phyloP scores from a whole-genome alignment of 1,139 yeast species.

The Candida sp. region DNA sequence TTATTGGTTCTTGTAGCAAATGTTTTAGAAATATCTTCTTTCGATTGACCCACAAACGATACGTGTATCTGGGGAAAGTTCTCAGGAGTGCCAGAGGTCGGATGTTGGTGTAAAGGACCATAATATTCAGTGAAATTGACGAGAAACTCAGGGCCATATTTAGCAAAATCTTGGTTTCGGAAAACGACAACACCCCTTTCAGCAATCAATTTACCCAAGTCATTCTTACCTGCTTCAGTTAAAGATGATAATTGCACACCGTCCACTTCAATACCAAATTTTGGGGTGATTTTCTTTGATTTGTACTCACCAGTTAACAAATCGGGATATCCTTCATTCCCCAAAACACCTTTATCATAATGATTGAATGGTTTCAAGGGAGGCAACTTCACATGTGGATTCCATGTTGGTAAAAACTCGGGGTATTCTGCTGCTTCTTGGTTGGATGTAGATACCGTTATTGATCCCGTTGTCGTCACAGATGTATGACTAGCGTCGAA shows the following conservation, averaged over 20 bases:
- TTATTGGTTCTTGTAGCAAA: constrained; percentile 23
- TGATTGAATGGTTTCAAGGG: constrained; percentile 49
- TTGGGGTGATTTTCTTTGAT: constrained; percentile 19
- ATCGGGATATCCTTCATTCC: constrained; percentile 59
- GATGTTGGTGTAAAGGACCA: constrained; percentile 39
- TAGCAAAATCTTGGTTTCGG: constrained; percentile 35
- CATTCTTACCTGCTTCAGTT: constrained; percentile 28
- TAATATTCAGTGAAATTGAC: constrained; percentile 28
- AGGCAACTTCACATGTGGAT: constrained; percentile 37
- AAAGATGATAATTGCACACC: constrained; percentile 26
- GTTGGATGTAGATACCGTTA: constrained; percentile 24
- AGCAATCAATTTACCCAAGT: constrained; percentile 35
- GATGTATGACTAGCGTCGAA: constrained; percentile 24
- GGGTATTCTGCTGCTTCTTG: constrained; percentile 29
- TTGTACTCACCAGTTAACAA: constrained; percentile 11
- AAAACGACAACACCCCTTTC: constrained; percentile 40
- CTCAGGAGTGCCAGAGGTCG: constrained; percentile 39
- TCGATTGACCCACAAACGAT: constrained; percentile 25
- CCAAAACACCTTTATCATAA: constrained; percentile 52
- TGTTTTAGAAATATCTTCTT: constrained; percentile 20
- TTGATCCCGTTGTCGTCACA: constrained; percentile 31
- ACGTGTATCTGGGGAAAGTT: constrained; percentile 34
- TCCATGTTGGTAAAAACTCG: constrained; percentile 54
- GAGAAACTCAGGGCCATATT: constrained; percentile 29
- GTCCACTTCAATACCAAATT: constrained; percentile 20